Conservation (phyloP, 257 asterid genomes). For the Solanum piurae region DNA sequence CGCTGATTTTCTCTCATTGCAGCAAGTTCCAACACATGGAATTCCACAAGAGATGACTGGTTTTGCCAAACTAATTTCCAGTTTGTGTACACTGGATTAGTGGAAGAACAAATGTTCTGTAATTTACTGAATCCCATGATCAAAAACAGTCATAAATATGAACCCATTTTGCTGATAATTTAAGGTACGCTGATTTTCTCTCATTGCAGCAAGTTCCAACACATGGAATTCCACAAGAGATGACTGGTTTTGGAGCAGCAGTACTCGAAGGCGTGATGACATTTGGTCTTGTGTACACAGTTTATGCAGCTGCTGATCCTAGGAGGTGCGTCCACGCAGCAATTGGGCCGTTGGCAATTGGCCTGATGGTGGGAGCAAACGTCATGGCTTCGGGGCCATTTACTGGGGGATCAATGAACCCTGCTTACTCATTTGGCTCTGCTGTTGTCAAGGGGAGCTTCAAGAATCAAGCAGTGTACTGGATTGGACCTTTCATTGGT, state of each 20-base stretch:
- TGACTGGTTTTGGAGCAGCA: conserved; percentile 89
- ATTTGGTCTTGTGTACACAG: conserved; percentile 61
- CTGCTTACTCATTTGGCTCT: conserved; percentile 66
- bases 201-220: conserved; percentile 37
- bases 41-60: too few relatives aligned
- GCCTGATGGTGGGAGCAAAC: conserved; percentile 63
- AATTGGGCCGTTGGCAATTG: conserved; percentile 63
- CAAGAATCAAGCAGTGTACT: conserved; percentile 67
- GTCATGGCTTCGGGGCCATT: conserved; percentile 69
- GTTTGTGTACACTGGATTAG: neutral
- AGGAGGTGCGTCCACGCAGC: conserved; percentile 38
- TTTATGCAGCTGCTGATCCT: conserved; percentile 49
- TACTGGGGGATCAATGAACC: conserved; percentile 88
- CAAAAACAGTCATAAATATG: neutral
- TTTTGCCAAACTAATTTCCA: neutral
- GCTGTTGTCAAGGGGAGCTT: conserved; percentile 57
- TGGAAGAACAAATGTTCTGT: neutral
- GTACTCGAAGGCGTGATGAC: conserved; percentile 69
- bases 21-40: too few relatives aligned
- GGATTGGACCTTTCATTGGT: conserved; percentile 85
- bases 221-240: conserved; percentile 42
- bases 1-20: too few relatives aligned
- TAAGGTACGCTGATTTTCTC: too few relatives aligned
- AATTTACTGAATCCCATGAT: neutral
- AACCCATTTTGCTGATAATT: neutral